Conservation (phyloP, 1,284 basidiomycete genomes). For the Rhodotorula sp. region DNA sequence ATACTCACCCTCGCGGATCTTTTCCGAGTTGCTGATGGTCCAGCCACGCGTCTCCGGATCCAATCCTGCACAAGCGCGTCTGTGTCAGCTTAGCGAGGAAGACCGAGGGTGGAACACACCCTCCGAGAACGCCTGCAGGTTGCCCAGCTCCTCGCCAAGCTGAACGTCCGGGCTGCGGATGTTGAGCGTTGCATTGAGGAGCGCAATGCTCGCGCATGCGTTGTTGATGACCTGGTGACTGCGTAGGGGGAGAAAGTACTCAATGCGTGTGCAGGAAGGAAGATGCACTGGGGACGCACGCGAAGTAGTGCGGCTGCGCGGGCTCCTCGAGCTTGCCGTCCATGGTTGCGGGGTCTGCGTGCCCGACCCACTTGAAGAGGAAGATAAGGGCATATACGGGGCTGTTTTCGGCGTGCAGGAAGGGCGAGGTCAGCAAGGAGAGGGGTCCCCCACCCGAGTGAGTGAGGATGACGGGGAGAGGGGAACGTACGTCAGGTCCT, state of each 20-base stretch:
- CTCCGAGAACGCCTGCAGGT: conserved; percentile 73
- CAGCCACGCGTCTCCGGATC: conserved; percentile 67
- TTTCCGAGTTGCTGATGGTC: conserved; percentile 77
- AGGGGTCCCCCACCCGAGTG: not conserved
- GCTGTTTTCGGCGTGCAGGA: not conserved
- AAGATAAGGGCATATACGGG: conserved; percentile 87
- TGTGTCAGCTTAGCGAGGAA: not conserved
- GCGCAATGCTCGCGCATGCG: conserved; percentile 76
- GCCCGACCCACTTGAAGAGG: conserved; percentile 75
- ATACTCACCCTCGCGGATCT: conserved; percentile 43
- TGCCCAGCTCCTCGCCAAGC: conserved; percentile 69
- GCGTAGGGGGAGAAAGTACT: not conserved
- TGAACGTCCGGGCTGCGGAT: conserved; percentile 61
- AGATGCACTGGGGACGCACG: conserved; percentile 16
- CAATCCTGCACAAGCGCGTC: conserved; percentile 27
- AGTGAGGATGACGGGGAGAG: not conserved
- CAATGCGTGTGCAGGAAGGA: not conserved
- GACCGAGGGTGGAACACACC: no score
- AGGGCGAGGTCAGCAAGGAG: not conserved
- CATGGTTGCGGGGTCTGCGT: conserved; percentile 54
- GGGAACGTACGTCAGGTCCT: conserved; percentile 58
- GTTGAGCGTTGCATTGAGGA: conserved; percentile 90
- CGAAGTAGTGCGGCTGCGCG: conserved; percentile 38
- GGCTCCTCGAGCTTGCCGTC: conserved; percentile 35
- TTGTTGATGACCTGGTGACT: conserved; percentile 74